phyloP scores from a whole-genome alignment of 352 stramenopile species.

The Globisporangium carolinianum region DNA sequence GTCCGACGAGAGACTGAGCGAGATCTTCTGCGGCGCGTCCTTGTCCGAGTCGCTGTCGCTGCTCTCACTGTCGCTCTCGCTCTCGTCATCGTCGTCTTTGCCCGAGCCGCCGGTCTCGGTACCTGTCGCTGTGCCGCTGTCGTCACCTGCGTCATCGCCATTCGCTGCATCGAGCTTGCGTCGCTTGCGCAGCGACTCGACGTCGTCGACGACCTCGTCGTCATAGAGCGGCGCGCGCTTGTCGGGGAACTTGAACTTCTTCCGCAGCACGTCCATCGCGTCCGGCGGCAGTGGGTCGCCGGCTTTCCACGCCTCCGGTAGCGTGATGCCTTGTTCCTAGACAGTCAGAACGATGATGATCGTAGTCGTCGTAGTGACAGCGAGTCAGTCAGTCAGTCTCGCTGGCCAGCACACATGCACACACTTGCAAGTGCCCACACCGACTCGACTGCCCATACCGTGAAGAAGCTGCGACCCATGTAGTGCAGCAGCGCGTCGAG shows the following conservation, averaged over 20 bases:
- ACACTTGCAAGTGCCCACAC: not conserved
- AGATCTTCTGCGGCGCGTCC: conserved; percentile 56
- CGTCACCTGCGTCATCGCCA: conserved; percentile 12
- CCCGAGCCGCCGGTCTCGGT: conserved; percentile 21
- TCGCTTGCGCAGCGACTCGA: conserved; percentile 60
- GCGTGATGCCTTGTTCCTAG: conserved; percentile 62
- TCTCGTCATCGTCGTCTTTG: conserved; percentile 21
- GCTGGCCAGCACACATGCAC: not conserved
- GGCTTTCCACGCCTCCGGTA: conserved; percentile 66
- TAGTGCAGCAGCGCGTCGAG: conserved; percentile 74
- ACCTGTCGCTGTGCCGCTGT: conserved; percentile 22
- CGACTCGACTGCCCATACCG: conserved; percentile 14
- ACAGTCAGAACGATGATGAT: no score
- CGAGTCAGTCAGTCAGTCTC: not conserved
- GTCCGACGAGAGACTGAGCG: conserved; percentile 61
- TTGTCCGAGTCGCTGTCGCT: conserved; percentile 53
- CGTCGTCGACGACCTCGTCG: conserved; percentile 68
- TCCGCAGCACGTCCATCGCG: conserved; percentile 69
- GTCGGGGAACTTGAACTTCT: conserved; percentile 74
- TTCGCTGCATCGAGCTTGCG: conserved; percentile 38
- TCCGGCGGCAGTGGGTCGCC: conserved; percentile 59
- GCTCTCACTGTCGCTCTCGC: conserved; percentile 30
- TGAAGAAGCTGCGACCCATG: conserved; percentile 72
- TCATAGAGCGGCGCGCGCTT: conserved; percentile 64
- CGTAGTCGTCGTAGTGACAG: not conserved